A percentile compares a stretch with the other conserved stretches of the same genome.
These are phyloP conservation scores for Pythium chondricola DNA, from an alignment of 352 stramenopile genomes.

Conservation along the genomic window DNA sequence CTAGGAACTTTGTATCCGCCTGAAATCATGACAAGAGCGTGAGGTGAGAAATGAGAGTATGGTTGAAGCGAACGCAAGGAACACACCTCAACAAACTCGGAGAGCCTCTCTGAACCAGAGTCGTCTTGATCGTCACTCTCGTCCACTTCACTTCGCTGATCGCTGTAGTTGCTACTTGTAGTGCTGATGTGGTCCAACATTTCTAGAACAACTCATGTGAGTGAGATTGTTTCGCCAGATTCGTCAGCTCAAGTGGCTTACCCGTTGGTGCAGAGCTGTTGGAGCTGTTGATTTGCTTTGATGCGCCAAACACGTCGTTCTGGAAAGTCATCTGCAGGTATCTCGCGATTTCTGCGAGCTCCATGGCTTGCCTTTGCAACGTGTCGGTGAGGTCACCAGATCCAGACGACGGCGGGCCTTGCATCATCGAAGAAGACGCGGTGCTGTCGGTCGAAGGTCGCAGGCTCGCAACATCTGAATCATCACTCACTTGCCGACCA, in stretches of 20 bases:
- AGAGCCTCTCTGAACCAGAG: constrained; percentile 37
- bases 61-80: not conserved
- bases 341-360: constrained; percentile 27
- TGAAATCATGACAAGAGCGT: constrained; percentile 10
- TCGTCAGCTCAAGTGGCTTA: not conserved
- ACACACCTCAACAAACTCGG: constrained; percentile 65
- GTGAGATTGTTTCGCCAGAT: not conserved
- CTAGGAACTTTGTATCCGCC: constrained; percentile 67
- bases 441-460: not conserved
- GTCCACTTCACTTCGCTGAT: constrained; percentile 13
- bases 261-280: constrained; percentile 21
- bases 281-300: constrained; percentile 20
- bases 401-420: not conserved
- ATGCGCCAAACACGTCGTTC: constrained; percentile 15
- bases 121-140: constrained; percentile 12
- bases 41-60: not conserved
- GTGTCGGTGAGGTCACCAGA: constrained; percentile 17
- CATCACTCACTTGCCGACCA: not conserved
- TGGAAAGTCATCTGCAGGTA: constrained; percentile 26
- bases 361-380: constrained; percentile 27
- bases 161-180: constrained; percentile 23
- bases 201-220: constrained; percentile 10
- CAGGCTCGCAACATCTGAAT: not conserved
- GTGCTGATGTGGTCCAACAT: constrained; percentile 17
- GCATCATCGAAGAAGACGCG: not conserved